Evolutionary conservation across 2,329 filamentous ascomycete species (phyloP).

Genomic region (Claviceps arundinis): DNA sequence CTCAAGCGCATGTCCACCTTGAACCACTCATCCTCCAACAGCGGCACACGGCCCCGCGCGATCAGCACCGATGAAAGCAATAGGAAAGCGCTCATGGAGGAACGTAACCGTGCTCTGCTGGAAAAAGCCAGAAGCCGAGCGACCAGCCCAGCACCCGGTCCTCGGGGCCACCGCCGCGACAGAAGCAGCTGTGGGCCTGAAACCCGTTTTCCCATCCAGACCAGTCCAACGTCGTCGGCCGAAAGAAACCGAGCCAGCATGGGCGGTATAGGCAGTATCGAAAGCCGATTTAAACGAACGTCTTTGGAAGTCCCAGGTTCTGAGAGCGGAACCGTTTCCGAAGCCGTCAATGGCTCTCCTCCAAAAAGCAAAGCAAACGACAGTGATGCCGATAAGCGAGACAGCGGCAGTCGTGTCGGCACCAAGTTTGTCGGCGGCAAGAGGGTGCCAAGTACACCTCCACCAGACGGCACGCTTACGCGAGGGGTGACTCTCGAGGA

Average conservation of each 20-base stretch:
- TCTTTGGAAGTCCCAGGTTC: conserved; percentile 72
- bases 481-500: conserved; percentile 40
- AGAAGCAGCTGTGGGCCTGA: conserved; percentile 60
- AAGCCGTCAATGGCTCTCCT: conserved; percentile 28
- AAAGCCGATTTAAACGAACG: conserved; percentile 38
- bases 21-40: conserved; percentile 47
- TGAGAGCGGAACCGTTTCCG: conserved; percentile 26
- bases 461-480: conserved; percentile 15
- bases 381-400: conserved; percentile 40
- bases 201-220: conserved; percentile 74
- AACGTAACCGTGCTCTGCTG: conserved; percentile 71
- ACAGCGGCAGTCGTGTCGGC: conserved; percentile 40
- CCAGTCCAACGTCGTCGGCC: conserved; percentile 42
- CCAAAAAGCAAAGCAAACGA: conserved; percentile 13
- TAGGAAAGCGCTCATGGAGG: conserved; percentile 85
- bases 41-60: conserved; percentile 57
- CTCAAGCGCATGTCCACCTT: conserved; percentile 77
- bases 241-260: conserved; percentile 39
- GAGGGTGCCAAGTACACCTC: conserved; percentile 22
- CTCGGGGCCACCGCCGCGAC: conserved; percentile 59
- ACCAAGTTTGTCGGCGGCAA: conserved; percentile 36
- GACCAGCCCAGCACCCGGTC: conserved; percentile 55
- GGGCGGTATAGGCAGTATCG: conserved; percentile 30
- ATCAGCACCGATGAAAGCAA: conserved; percentile 95
- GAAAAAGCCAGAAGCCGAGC: conserved; percentile 58